Evolutionary conservation across 2,329 filamentous ascomycete species (phyloP).

Genomic region (Talaromyces sp.): DNA sequence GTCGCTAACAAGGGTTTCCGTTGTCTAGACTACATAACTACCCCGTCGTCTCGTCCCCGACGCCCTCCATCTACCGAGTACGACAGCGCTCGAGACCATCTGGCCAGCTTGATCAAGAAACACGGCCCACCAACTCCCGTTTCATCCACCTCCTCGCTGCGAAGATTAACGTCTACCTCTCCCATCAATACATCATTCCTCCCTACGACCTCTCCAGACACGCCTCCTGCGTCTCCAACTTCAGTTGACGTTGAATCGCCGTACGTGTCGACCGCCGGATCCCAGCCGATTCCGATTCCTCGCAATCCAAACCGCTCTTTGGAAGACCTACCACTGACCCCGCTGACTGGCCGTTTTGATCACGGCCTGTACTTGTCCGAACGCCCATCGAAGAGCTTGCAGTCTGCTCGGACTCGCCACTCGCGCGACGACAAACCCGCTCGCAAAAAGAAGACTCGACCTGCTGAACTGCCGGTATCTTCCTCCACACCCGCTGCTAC

Average conservation of each 20-base stretch:
- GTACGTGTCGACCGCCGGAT: slow-evolving; percentile 22
- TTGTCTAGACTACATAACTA: background rate
- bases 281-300: slow-evolving; percentile 32
- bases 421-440: slow-evolving; percentile 13
- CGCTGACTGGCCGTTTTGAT: slow-evolving; percentile 33
- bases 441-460: slow-evolving; percentile 13
- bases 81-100: slow-evolving; percentile 26
- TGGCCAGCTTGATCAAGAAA: slow-evolving; percentile 32
- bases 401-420: slow-evolving; percentile 15
- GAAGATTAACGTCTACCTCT: slow-evolving; percentile 31
- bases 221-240: slow-evolving; percentile 20
- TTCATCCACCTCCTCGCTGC: slow-evolving; percentile 30
- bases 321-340: slow-evolving; percentile 31
- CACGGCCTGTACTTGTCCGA: slow-evolving; percentile 29
- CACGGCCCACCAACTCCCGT: slow-evolving; percentile 35
- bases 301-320: slow-evolving; percentile 19
- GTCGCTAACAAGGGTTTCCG: background rate
- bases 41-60: slow-evolving; percentile 14
- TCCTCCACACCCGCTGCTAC: slow-evolving; percentile 10
- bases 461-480: slow-evolving; percentile 7
- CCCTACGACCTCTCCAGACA: slow-evolving; percentile 18
- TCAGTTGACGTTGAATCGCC: slow-evolving; percentile 19
- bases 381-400: slow-evolving; percentile 16
- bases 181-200: slow-evolving; percentile 28
- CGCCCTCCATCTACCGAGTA: slow-evolving; percentile 20